These are phyloP conservation scores for Debaryomyces udenii DNA, from an alignment of 1,139 yeast genomes.

Conservation along the genomic window DNA sequence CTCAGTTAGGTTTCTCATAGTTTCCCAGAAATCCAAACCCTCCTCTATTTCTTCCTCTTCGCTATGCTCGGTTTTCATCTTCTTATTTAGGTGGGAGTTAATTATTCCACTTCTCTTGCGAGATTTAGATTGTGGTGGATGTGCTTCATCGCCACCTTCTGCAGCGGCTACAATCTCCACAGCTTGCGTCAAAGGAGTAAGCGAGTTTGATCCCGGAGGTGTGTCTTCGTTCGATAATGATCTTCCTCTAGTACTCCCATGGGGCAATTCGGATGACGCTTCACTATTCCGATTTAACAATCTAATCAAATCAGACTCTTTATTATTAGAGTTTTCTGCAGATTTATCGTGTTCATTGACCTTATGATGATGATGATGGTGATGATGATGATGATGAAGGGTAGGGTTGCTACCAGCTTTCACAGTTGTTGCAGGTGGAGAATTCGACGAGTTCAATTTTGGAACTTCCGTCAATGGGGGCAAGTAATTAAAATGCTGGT, in stretches of 20 bases:
- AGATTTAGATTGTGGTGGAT: conserved; percentile 7
- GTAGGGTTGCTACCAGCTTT: conserved; percentile 8
- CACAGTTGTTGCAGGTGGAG: conserved; percentile 32
- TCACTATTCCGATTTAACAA: conserved; percentile 34
- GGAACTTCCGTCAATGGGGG: conserved; percentile 77
- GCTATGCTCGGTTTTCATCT: conserved; percentile 18
- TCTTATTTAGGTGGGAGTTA: conserved; percentile 8
- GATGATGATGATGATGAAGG: conserved; percentile 32
- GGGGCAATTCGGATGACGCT: background rate
- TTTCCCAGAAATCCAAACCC: conserved; percentile 72
- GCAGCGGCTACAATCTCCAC: conserved; percentile 46
- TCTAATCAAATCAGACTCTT: conserved; percentile 46
- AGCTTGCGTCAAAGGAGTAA: conserved; percentile 49
- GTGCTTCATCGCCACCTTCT: conserved; percentile 23
- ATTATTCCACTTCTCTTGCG: background rate
- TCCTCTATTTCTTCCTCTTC: conserved; percentile 32
- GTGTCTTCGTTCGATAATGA: conserved; percentile 11
- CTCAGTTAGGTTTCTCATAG: conserved; percentile 55
- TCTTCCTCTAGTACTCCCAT: conserved; percentile 8
- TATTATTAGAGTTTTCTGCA: conserved; percentile 15
- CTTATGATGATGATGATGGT: conserved; percentile 32
- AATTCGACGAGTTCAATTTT: conserved; percentile 59
- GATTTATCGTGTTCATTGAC: conserved; percentile 7
- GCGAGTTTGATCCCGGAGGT: conserved; percentile 24
- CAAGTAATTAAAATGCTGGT: conserved; percentile 70